Base-by-base conservation (phyloP, 164 flowering plant genomes). In the Vitis amurensis region DNA sequence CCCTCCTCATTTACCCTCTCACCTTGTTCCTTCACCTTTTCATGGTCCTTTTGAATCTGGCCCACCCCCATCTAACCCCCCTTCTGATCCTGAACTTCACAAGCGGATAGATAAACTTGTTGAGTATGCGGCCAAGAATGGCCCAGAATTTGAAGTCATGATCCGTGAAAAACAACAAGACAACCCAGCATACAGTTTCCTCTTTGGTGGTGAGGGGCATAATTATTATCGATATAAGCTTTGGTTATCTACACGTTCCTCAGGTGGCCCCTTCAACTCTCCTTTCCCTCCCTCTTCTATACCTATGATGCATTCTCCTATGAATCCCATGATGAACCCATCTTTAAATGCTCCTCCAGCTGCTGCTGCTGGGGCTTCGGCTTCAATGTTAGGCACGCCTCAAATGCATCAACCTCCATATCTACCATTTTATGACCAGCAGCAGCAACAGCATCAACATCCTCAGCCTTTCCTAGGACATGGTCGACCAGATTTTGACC, bases 121-220 rank as follows among this genome's bases (percentile, higher is more conserved):
- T 13, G 98, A 95, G 76, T 95, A 95, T 82, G 71, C 91, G 61
- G 84, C 85, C 23, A 93, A 90, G 86, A 89, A 91, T 73, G 99
- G 99, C 49, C 99, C 97, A 31, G 97, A 93, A 71, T 95, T 95
- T 76, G 99, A 95, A 79, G 91, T 89, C 55, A 91, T 93, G 97
- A 88, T 95, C 50, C 91, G 99, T 56, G 97, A 91, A 73, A 93
- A 91, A 70, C 93, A 95, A 79, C 86, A 84, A 67, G 97, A 90
- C 48, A 93, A 93, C 80, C 99, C 99, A 64, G 97, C 80, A 37
- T 95, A 95, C 60, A 72, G 86, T 71, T 95, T 95, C 70, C 88
- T 93, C 52, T 93, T 95, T 82, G 99, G 99, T 48, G 97, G 90
- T 9, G 99, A 95, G 61, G 99, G 99, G 50, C 89, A 90, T 79